Base-by-base conservation (phyloP, 2,329 filamentous ascomycete species). In the Simplicillium sp. region DNA sequence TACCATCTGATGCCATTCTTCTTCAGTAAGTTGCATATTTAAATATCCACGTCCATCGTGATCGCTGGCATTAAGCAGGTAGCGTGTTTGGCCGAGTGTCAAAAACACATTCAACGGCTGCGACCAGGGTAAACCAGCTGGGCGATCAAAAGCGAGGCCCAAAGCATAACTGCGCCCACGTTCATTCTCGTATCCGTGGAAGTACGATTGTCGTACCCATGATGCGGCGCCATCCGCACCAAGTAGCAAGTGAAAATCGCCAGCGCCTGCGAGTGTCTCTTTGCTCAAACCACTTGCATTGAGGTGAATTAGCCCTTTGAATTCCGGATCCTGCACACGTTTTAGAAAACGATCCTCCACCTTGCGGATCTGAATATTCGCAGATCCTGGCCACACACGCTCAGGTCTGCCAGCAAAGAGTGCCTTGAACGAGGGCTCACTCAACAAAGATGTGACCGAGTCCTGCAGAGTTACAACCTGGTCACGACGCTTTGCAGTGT, bases 361-460 rank as follows among this genome's bases (percentile, higher is more conserved):
- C 48, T 61, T 61, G 34, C 59, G 57, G 39, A 62, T 61, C 43
- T 61, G 58, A 16, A 62, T 57, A 38, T 62, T 62, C 15, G 56
- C 56, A 7, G 57, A 60, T 0, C 53, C 57, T 4, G 59, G 59
- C 59, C 59, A 62, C 0, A 62, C 59, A 1, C 49, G 44, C 41
- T 62, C 59, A 1, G 58, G 56, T 3, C 55, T 48, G 1, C 55
- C 57, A 2, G 51, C 51, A 36, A 59, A 59, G 15, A 62, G 50
- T 0, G 57, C 57, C 7, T 57, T 44, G 11, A 43, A 54, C 3
- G 57, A 54, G 3, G 33, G 42, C 11, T 49, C 41, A 38, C 47
- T 59, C 38, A 62, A 46, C 8, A 60, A 46, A 4, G 32, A 44
- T 3, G 56, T 61, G 29, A 62, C 59, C 1, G 53, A 54, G 33